Percentiles rank a stretch among this genome's conserved stretches.
These are phyloP conservation scores for Neodidymelliopsis sp. DNA, from an alignment of 2,329 filamentous ascomycete species.

Conservation along the genomic window DNA sequence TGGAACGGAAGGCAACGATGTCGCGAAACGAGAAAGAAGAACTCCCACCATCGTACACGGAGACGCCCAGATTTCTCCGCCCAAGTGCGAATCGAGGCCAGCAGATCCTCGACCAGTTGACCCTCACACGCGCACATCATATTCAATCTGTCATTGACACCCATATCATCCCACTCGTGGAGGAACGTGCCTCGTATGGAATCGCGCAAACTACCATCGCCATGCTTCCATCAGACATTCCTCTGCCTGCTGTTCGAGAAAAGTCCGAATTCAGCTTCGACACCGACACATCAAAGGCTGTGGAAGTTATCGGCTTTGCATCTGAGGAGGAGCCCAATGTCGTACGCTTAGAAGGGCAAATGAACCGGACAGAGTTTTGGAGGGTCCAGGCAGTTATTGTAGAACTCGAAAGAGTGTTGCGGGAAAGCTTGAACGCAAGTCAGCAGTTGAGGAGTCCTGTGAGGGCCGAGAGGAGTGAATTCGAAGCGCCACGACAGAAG, in stretches of 20 bases:
- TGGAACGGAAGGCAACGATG: slow-evolving; percentile 9
- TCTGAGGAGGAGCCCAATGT: slow-evolving; percentile 51
- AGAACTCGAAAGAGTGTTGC: slow-evolving; percentile 49
- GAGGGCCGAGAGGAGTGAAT: slow-evolving; percentile 3
- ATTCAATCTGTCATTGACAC: slow-evolving; percentile 50
- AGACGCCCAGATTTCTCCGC: slow-evolving; percentile 21
- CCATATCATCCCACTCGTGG: slow-evolving; percentile 53
- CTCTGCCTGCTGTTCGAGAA: slow-evolving; percentile 28
- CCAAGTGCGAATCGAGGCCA: slow-evolving; percentile 30
- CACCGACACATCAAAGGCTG: slow-evolving; percentile 21
- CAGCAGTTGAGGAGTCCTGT: slow-evolving; percentile 16
- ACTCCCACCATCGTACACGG: slow-evolving; percentile 37
- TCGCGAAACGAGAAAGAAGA: slow-evolving; percentile 23
- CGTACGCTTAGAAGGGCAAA: slow-evolving; percentile 49
- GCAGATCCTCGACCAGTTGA: slow-evolving; percentile 47
- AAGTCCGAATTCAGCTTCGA: slow-evolving; percentile 45
- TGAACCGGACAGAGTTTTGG: slow-evolving; percentile 56
- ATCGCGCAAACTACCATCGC: slow-evolving; percentile 55
- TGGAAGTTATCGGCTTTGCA: slow-evolving; percentile 52
- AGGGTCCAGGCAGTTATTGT: slow-evolving; percentile 50
- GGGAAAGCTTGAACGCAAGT: slow-evolving; percentile 40
- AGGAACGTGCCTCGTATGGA: slow-evolving; percentile 50
- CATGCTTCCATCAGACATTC: slow-evolving; percentile 54
- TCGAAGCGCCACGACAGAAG: slow-evolving; percentile 13
- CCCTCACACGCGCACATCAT: slow-evolving; percentile 50